Conservation (phyloP, 2,329 filamentous ascomycete species). For the Myriosclerotinia scirpicola region DNA sequence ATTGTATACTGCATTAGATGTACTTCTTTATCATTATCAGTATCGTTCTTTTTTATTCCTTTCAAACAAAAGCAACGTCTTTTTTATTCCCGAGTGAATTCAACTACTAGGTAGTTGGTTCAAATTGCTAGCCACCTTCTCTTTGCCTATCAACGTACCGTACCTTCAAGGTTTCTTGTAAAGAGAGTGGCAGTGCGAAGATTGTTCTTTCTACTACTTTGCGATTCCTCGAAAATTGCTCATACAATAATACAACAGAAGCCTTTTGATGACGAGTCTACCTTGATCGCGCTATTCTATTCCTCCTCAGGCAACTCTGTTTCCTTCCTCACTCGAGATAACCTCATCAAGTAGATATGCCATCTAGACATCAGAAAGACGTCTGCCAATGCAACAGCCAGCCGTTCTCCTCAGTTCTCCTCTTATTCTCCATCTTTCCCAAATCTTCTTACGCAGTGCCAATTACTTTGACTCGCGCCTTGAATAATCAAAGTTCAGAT, state of each 20-base stretch:
- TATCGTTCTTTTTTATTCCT: neutral
- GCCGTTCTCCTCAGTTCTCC: conserved; percentile 28
- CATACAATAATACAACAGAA: conserved; percentile 10
- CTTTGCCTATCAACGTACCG: no score
- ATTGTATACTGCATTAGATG: no score
- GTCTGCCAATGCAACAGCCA: conserved; percentile 29
- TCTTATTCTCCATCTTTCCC: conserved; percentile 36
- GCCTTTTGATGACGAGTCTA: conserved; percentile 12
- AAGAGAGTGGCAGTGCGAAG: neutral
- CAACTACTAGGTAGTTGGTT: no score
- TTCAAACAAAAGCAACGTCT: no score
- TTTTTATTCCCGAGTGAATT: no score
- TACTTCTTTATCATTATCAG: neutral
- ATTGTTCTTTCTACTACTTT: neutral
- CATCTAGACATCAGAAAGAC: conserved; percentile 5
- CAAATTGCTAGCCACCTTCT: no score
- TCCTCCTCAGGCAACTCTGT: neutral
- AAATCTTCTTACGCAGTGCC: conserved; percentile 29
- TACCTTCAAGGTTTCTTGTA: neutral
- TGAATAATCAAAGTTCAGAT: conserved; percentile 10
- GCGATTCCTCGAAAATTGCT: conserved; percentile 1
- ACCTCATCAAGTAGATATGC: conserved; percentile 8
- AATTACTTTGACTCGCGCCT: conserved; percentile 22
- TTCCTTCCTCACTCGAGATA: neutral
- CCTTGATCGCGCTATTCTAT: neutral